Conservation (phyloP, 2,329 filamentous ascomycete species). For the Fusarium papillatum region DNA sequence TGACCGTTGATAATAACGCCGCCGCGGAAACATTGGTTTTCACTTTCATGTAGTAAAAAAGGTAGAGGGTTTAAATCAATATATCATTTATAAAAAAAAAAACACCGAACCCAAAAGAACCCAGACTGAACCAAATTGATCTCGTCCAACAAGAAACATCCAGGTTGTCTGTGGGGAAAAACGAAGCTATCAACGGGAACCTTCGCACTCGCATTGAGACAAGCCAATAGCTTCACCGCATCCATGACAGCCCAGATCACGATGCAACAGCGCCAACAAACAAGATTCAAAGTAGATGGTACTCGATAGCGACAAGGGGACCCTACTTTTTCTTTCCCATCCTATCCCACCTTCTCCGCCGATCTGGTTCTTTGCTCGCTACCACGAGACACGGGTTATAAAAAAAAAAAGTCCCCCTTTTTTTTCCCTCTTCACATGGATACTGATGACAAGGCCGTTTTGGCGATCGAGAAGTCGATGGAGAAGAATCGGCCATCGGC, state of each 20-base stretch:
- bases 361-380: conserved; percentile 17
- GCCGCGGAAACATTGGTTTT: not conserved
- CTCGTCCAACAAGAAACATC: not conserved
- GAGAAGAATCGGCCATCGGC: conserved; percentile 21
- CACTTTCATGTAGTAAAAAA: conserved; percentile 1
- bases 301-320: conserved; percentile 27
- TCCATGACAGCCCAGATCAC: conserved; percentile 25
- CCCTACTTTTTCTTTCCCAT: conserved; percentile 7
- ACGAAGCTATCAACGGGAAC: not conserved
- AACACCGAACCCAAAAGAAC: not conserved
- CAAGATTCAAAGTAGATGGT: conserved; percentile 20
- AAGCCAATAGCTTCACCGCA: conserved; percentile 18
- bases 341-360: conserved; percentile 14
- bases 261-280: conserved; percentile 21
- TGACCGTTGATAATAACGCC: conserved; percentile 15
- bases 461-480: conserved; percentile 25
- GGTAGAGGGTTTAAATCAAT: not conserved
- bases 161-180: not conserved
- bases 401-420: not conserved
- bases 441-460: conserved; percentile 20
- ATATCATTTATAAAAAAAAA: not conserved
- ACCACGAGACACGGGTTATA: conserved; percentile 1
- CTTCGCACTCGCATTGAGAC: not conserved
- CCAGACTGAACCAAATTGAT: not conserved
- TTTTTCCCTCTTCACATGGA: not conserved